Evolutionary conservation across 1,139 yeast genomes (phyloP).

Genomic region (Lodderomyces elongisporus): DNA sequence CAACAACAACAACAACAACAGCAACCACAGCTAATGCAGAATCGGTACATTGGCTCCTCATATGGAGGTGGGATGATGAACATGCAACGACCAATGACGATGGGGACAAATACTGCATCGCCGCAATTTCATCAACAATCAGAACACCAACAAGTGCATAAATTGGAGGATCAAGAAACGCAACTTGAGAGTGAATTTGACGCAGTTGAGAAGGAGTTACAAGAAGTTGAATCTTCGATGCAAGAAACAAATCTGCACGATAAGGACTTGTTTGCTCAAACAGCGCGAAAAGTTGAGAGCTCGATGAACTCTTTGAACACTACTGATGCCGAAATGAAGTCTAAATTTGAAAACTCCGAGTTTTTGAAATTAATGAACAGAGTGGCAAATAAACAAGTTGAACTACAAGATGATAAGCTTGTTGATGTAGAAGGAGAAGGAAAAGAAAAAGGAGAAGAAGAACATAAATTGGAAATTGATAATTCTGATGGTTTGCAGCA

Average conservation of each 20-base stretch:
- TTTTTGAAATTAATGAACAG: slow-evolving; percentile 40
- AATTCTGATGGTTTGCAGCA: slow-evolving; percentile 1
- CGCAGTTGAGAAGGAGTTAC: slow-evolving; percentile 30
- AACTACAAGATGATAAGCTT: slow-evolving; percentile 38
- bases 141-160: slow-evolving; percentile 31
- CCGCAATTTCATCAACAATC: slow-evolving; percentile 13
- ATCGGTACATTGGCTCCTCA: neutral
- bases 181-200: slow-evolving; percentile 35
- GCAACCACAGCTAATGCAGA: slow-evolving; percentile 9
- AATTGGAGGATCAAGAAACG: slow-evolving; percentile 23
- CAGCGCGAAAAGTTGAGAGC: slow-evolving; percentile 35
- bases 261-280: slow-evolving; percentile 37
- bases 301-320: slow-evolving; percentile 23
- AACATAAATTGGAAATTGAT: too few species aligned
- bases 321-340: slow-evolving; percentile 21
- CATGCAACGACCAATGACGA: slow-evolving; percentile 8
- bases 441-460: slow-evolving; percentile 9
- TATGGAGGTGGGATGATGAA: slow-evolving; percentile 2
- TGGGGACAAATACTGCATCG: neutral
- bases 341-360: slow-evolving; percentile 34
- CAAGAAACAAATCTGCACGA: slow-evolving; percentile 17
- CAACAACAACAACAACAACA: slow-evolving; percentile 5
- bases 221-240: slow-evolving; percentile 7
- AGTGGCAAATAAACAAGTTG: slow-evolving; percentile 35
- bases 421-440: slow-evolving; percentile 25